These are phyloP conservation scores for Chimonanthus salicifolius DNA, from an alignment of 164 flowering plant species.

Conservation along the genomic window DNA sequence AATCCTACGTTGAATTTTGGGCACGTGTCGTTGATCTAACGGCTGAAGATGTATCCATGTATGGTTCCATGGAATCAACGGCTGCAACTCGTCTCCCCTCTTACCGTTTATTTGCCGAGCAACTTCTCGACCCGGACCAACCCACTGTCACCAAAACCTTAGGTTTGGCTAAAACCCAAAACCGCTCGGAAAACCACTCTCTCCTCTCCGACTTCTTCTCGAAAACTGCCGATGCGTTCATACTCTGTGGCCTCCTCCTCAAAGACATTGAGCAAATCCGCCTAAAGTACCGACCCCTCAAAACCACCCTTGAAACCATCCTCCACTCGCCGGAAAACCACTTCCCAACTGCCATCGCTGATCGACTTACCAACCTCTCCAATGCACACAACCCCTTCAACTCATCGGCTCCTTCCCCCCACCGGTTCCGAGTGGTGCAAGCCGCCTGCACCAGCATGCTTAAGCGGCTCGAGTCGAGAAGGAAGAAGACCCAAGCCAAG, in stretches of 20 bases:
- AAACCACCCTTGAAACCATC: constrained; percentile 22
- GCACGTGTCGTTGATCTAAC: constrained; percentile 41
- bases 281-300: constrained; percentile 24
- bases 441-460: constrained; percentile 34
- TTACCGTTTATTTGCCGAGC: constrained; percentile 60
- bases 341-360: constrained; percentile 1
- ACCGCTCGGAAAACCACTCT: constrained; percentile 20
- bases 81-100: constrained; percentile 58
- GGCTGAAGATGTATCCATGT: constrained; percentile 15
- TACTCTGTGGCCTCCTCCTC: constrained; percentile 38
- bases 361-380: constrained; percentile 25
- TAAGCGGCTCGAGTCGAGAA: constrained; percentile 45
- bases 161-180: constrained; percentile 5
- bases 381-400: constrained; percentile 34
- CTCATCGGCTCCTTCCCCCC: constrained; percentile 22
- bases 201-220: constrained; percentile 51
- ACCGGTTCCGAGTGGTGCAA: constrained; percentile 33
- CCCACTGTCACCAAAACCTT: constrained; percentile 37
- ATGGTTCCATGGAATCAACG: constrained; percentile 28
- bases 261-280: constrained; percentile 46
- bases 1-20: constrained; percentile 70
- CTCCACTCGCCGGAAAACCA: constrained; percentile 5
- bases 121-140: constrained; percentile 66
- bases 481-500: constrained; percentile 38
- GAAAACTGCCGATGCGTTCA: constrained; percentile 53